Evolutionary conservation across 2,329 filamentous ascomycete species (phyloP).

Genomic region (Nectriaceae sp.): DNA sequence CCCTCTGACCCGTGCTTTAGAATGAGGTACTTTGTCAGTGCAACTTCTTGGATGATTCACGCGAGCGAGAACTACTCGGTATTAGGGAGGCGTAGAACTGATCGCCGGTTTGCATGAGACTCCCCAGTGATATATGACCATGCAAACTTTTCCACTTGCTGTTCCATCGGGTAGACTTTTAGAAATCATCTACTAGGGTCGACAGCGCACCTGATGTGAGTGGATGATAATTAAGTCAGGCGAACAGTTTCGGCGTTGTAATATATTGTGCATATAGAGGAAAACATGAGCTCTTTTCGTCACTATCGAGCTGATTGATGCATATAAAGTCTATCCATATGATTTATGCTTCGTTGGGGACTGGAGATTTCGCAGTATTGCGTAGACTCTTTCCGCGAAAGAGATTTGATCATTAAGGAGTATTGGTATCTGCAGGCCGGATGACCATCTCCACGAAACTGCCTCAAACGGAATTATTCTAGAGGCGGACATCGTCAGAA

Average conservation of each 20-base stretch:
- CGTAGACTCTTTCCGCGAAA: background rate
- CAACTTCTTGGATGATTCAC: background rate
- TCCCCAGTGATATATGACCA: background rate
- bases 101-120: background rate
- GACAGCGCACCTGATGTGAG: background rate
- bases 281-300: background rate
- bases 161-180: background rate
- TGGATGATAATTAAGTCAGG: background rate
- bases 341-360: background rate
- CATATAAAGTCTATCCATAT: background rate
- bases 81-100: background rate
- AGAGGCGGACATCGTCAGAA: background rate
- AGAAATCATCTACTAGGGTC: background rate
- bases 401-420: background rate
- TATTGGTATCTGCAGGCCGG: background rate
- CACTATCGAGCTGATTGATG: background rate
- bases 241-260: background rate
- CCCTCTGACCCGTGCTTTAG: background rate
- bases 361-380: background rate
- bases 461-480: background rate
- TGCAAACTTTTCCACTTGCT: background rate
- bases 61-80: background rate
- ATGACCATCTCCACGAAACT: background rate
- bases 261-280: background rate
- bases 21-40: background rate